Percentiles rank a stretch among this genome's conserved stretches.
phyloP scores from a whole-genome alignment of 306 rosid species.

The barrel medic (Medicago truncatula) region DNA sequence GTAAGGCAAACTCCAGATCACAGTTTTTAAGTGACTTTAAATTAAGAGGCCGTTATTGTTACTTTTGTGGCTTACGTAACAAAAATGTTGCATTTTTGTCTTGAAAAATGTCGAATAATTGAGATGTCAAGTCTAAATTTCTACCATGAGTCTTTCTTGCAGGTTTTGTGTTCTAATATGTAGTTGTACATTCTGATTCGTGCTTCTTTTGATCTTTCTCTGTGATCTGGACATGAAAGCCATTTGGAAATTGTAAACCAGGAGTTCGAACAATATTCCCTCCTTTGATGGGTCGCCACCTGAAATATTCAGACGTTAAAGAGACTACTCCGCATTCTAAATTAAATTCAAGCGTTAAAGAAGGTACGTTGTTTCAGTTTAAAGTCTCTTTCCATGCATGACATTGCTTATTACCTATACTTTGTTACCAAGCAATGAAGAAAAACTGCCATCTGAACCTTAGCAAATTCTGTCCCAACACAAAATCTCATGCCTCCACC shows the following conservation, averaged over 20 bases:
- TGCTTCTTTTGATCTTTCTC: constrained; percentile 52
- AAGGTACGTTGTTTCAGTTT: constrained; percentile 17
- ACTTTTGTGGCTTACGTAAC: constrained; percentile 41
- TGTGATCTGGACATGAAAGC: constrained; percentile 64
- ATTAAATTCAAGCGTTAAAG: constrained; percentile 3
- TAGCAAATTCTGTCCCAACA: constrained; percentile 93
- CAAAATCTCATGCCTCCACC: constrained; percentile 99
- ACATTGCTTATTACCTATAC: constrained; percentile 61
- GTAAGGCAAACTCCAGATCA: not conserved
- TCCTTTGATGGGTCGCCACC: constrained; percentile 71
- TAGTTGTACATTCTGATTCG: constrained; percentile 24
- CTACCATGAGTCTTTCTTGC: constrained; percentile 25
- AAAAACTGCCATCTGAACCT: constrained; percentile 95
- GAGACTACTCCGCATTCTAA: constrained; percentile 9
- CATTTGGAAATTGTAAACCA: constrained; percentile 82
- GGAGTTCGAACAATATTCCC: constrained; percentile 79
- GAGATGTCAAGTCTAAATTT: constrained; percentile 30
- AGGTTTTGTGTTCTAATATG: constrained; percentile 37
- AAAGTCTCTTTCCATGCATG: not conserved
- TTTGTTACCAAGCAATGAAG: constrained; percentile 87
- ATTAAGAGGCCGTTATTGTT: constrained; percentile 42
- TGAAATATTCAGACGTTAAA: constrained; percentile 42
- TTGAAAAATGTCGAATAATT: constrained; percentile 41
- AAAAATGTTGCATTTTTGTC: constrained; percentile 30
- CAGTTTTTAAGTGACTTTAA: constrained; percentile 31